Evolutionary conservation across 768 basidiomycete genomes (phyloP).

Genomic region (Chalciporus piperatus): DNA sequence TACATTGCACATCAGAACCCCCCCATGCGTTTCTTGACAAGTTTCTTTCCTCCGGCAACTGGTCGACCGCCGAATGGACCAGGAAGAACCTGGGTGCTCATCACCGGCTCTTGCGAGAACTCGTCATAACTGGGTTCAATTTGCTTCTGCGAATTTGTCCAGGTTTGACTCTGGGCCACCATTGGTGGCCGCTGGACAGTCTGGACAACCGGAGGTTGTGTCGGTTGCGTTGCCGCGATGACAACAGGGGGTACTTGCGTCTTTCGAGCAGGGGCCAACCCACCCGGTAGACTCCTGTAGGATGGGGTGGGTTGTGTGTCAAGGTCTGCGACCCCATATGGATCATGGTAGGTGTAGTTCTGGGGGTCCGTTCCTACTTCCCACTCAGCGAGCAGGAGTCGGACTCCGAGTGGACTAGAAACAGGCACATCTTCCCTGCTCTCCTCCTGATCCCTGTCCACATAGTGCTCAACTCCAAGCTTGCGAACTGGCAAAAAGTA

Average conservation of each 20-base stretch:
- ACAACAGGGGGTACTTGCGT: slow-evolving; percentile 37
- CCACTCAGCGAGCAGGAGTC: slow-evolving; percentile 70
- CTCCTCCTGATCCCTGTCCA: slow-evolving; percentile 22
- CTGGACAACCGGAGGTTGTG: slow-evolving; percentile 19
- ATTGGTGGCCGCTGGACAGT: slow-evolving; percentile 3
- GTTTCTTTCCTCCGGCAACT: slow-evolving; percentile 42
- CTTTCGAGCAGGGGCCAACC: slow-evolving; percentile 15
- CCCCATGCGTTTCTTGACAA: slow-evolving; percentile 63
- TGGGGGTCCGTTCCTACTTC: slow-evolving; percentile 50
- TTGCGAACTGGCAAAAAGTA: slow-evolving; percentile 53
- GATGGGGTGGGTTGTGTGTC: slow-evolving; percentile 14
- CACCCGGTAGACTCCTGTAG: slow-evolving; percentile 9
- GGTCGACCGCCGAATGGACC: slow-evolving; percentile 70
- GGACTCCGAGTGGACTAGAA: slow-evolving; percentile 49
- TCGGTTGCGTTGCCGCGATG: slow-evolving; percentile 24
- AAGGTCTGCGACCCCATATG: slow-evolving; percentile 42
- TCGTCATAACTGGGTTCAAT: slow-evolving; percentile 5
- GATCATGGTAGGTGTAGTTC: slow-evolving; percentile 52
- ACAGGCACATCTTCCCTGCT: slow-evolving; percentile 18
- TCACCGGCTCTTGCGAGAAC: slow-evolving; percentile 44
- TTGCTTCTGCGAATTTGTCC: slow-evolving; percentile 17
- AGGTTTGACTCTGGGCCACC: slow-evolving; percentile 5
- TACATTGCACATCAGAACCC: slow-evolving; percentile 57
- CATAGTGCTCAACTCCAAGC: slow-evolving; percentile 24
- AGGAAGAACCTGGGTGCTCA: slow-evolving; percentile 69